Conservation (phyloP, 164 flowering plant genomes). For the Nelumbo lutea region DNA sequence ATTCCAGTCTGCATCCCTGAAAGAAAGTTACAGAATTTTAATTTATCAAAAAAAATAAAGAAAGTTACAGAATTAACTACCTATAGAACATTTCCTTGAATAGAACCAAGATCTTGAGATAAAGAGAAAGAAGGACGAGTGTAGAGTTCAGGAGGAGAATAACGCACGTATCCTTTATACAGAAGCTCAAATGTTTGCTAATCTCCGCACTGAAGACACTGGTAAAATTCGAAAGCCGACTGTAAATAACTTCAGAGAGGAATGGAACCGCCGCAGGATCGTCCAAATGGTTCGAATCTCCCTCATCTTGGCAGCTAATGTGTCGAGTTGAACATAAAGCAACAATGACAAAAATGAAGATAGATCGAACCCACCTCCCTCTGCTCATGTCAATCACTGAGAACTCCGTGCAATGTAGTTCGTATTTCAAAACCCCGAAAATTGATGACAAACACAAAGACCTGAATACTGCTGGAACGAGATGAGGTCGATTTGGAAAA, state of each 20-base stretch:
- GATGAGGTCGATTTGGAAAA: neutral
- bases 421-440: neutral
- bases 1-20: constrained; percentile 76
- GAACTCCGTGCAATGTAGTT: neutral
- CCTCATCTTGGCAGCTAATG: constrained; percentile 10
- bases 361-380: constrained; percentile 14
- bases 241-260: constrained; percentile 30
- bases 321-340: constrained; percentile 5
- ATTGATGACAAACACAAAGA: neutral
- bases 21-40: constrained; percentile 4
- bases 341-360: constrained; percentile 1
- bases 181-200: constrained; percentile 37
- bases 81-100: neutral
- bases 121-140: neutral
- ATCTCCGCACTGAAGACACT: constrained; percentile 36
- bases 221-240: constrained; percentile 42
- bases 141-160: neutral
- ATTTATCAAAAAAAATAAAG: constrained; percentile 10
- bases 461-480: neutral
- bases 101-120: constrained; percentile 1
- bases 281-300: neutral
- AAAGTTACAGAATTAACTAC: neutral
- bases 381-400: constrained; percentile 5
- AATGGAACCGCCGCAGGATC: constrained; percentile 36
- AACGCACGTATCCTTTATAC: constrained; percentile 60